These are phyloP conservation scores for Cymbopogon citratus DNA, from an alignment of 176 grass and related monocot genomes.

Conservation along the genomic window DNA sequence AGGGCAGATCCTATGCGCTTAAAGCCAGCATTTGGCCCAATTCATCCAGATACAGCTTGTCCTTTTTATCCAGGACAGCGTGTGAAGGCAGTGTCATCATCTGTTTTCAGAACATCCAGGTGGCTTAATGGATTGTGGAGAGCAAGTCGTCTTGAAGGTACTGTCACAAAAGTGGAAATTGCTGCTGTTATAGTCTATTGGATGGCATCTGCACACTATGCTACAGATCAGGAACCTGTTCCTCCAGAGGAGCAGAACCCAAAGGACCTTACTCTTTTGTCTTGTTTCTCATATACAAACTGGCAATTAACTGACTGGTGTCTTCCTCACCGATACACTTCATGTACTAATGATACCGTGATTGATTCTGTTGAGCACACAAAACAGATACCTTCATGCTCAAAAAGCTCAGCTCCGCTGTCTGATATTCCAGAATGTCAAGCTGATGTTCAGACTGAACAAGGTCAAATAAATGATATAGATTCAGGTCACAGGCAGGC, in stretches of 20 bases:
- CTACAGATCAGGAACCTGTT: constrained; percentile 41
- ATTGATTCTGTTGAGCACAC: constrained; percentile 25
- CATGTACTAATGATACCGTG: constrained; percentile 22
- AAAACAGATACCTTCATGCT: constrained; percentile 1
- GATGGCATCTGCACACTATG: constrained; percentile 74
- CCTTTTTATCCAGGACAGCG: constrained; percentile 92
- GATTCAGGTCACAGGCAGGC: not conserved
- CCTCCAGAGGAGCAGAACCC: constrained; percentile 77
- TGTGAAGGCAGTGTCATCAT: constrained; percentile 68
- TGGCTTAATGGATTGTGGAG: constrained; percentile 87
- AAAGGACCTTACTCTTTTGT: constrained; percentile 82
- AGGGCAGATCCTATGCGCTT: constrained; percentile 73
- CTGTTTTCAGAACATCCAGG: constrained; percentile 80
- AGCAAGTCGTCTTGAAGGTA: constrained; percentile 73
- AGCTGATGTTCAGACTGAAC: constrained; percentile 18
- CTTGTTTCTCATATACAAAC: constrained; percentile 62
- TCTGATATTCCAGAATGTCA: constrained; percentile 33
- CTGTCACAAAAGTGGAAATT: constrained; percentile 75
- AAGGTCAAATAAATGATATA: not conserved
- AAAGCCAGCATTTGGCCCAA: constrained; percentile 42
- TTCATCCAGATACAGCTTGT: constrained; percentile 60
- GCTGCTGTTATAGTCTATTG: constrained; percentile 82
- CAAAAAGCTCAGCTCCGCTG: constrained; percentile 12
- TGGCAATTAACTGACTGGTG: constrained; percentile 99
- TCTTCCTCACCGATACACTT: constrained; percentile 28